These are phyloP conservation scores for Cerioporus squamosus DNA, from an alignment of 1,284 basidiomycete species.

Conservation along the genomic window DNA sequence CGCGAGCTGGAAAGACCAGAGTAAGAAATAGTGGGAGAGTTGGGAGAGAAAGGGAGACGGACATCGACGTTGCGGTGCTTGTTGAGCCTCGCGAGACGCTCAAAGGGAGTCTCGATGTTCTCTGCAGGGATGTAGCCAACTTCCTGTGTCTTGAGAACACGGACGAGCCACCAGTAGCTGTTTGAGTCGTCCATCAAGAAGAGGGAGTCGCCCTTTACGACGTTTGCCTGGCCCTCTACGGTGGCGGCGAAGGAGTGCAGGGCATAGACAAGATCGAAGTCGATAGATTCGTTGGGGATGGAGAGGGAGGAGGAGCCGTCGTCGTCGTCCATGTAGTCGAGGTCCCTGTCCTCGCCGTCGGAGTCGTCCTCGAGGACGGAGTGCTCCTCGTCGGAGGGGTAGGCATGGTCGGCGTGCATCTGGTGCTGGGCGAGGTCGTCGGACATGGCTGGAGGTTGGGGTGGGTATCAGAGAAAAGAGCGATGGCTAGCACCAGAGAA, in stretches of 20 bases:
- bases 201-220: slow-evolving; percentile 94
- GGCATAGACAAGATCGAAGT: slow-evolving; percentile 90
- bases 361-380: slow-evolving; percentile 81
- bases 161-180: slow-evolving; percentile 98
- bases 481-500: too few species aligned
- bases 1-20: slow-evolving; percentile 55
- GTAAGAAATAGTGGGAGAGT: background rate
- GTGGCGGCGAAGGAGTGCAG: slow-evolving; percentile 94
- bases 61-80: slow-evolving; percentile 98
- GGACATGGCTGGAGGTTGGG: slow-evolving; percentile 39
- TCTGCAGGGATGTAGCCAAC: slow-evolving; percentile 99
- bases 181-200: slow-evolving; percentile 96
- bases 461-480: too few species aligned
- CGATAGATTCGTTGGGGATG: slow-evolving; percentile 88
- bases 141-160: slow-evolving; percentile 96
- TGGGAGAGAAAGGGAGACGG: slow-evolving; percentile 37
- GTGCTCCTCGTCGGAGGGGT: slow-evolving; percentile 71
- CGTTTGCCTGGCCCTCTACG: slow-evolving; percentile 95
- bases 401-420: slow-evolving; percentile 53
- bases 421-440: slow-evolving; percentile 58
- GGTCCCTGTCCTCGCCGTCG: slow-evolving; percentile 65
- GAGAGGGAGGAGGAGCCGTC: slow-evolving; percentile 82
- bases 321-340: slow-evolving; percentile 71
- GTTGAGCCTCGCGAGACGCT: slow-evolving; percentile 93
- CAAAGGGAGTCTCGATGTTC: slow-evolving; percentile 99